A percentile compares a stretch with the other conserved stretches of the same genome.
These are phyloP conservation scores for Aspergillus ostianus DNA, from an alignment of 495 filamentous ascomycete species.

Conservation along the genomic window DNA sequence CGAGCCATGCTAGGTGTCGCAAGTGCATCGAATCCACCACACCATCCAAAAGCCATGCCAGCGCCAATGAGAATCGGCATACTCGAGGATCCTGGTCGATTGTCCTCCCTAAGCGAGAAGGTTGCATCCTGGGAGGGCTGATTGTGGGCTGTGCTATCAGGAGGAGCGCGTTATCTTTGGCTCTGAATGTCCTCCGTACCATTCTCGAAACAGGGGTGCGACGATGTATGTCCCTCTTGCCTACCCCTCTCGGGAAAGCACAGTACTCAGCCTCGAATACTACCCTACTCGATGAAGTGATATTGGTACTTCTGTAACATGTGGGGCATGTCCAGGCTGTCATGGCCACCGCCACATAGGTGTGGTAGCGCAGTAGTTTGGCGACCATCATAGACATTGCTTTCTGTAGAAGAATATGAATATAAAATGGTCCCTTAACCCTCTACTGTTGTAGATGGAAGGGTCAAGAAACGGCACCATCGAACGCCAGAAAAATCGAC, in stretches of 20 bases:
- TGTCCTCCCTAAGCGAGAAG: no score
- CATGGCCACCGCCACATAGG: no score
- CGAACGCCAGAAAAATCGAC: no score
- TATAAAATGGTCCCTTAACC: background rate
- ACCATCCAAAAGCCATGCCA: background rate
- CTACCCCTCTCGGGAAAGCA: background rate
- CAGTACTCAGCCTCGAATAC: background rate
- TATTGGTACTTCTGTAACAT: background rate
- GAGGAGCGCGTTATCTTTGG: background rate
- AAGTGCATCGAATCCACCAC: background rate
- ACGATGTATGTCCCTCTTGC: background rate
- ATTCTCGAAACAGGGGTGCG: background rate
- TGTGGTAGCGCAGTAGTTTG: no score
- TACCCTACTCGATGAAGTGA: background rate
- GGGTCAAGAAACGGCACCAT: background rate
- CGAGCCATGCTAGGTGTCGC: background rate
- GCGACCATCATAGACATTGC: background rate
- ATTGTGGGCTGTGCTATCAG: no score
- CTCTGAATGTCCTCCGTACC: background rate
- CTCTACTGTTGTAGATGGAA: background rate
- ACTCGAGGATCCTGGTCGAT: no score
- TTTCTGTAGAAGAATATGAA: background rate
- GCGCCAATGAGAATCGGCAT: constrained; percentile 1
- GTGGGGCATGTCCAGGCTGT: no score
- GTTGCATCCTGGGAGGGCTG: no score